A percentile compares a stretch with the other conserved stretches of the same genome.
These are phyloP conservation scores for Neurospora sp. DNA, from an alignment of 2,329 filamentous ascomycete genomes.

Conservation along the genomic window DNA sequence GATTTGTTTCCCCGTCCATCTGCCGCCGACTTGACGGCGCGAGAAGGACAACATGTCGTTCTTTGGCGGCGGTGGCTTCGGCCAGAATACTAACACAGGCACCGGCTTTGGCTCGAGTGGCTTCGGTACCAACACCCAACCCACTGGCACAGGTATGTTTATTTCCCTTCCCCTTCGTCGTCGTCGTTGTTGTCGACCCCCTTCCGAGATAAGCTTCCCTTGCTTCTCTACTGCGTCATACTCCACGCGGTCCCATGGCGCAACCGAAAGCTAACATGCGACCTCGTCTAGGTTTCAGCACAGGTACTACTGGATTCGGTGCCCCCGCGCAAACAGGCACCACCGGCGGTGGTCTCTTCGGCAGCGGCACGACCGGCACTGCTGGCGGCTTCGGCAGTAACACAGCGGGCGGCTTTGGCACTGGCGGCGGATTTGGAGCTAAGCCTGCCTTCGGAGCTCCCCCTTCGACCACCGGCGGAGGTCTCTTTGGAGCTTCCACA, in stretches of 20 bases:
- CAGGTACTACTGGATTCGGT: conserved; percentile 26
- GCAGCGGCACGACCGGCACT: conserved; percentile 17
- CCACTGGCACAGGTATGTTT: conserved; percentile 42
- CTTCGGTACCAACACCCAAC: conserved; percentile 37
- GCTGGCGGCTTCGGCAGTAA: conserved; percentile 15
- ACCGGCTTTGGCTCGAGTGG: conserved; percentile 41
- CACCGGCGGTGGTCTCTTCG: conserved; percentile 35
- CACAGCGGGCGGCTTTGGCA: conserved; percentile 8
- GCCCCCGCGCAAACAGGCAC: conserved; percentile 27
- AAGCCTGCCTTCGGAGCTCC: conserved; percentile 45
- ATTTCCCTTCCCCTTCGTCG: conserved; percentile 12
- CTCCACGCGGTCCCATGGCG: conserved; percentile 15
- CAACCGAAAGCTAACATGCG: conserved; percentile 24
- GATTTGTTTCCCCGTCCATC: background rate
- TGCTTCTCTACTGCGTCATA: background rate
- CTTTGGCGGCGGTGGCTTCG: conserved; percentile 48
- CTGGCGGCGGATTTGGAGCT: conserved; percentile 20
- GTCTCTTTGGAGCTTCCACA: conserved; percentile 35
- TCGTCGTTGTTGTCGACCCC: background rate
- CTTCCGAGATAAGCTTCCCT: background rate
- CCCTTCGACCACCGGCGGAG: conserved; percentile 28
- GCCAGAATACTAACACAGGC: conserved; percentile 43
- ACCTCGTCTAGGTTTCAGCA: conserved; percentile 25
- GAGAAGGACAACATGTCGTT: conserved; percentile 40
- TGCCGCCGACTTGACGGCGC: conserved; percentile 9